Evolutionary conservation across 805 yeast genomes (phyloP).

Genomic region (Metschnikowia kunwiensis): DNA sequence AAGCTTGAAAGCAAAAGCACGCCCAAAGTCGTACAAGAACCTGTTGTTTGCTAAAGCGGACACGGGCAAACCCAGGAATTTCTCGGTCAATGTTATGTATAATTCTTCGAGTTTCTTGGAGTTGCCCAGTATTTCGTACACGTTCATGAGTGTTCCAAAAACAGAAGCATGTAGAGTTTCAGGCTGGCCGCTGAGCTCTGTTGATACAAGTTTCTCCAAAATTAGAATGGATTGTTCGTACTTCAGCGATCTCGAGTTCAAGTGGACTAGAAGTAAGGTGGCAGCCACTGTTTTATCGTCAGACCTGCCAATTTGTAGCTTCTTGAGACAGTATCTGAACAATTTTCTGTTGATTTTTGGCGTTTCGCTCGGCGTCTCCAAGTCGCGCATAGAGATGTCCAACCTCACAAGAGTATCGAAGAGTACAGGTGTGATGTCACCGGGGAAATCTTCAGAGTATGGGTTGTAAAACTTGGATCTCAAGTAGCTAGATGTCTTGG

Average conservation of each 20-base stretch:
- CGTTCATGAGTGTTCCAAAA: constrained; percentile 11
- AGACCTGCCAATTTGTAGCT: background rate
- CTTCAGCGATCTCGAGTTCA: constrained; percentile 21
- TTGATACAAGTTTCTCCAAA: constrained; percentile 13
- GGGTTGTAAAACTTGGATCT: constrained; percentile 18
- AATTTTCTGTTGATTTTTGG: constrained; percentile 22
- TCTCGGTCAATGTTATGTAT: constrained; percentile 4
- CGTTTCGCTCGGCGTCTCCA: constrained; percentile 17
- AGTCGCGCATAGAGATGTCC: constrained; percentile 27
- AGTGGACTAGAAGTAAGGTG: constrained; percentile 28
- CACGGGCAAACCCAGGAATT: constrained; percentile 6
- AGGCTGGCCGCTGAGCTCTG: constrained; percentile 9
- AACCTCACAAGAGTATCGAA: constrained; percentile 30
- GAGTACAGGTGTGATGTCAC: constrained; percentile 31
- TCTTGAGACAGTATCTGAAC: constrained; percentile 12
- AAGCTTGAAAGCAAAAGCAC: constrained; percentile 31
- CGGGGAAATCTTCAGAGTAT: constrained; percentile 24
- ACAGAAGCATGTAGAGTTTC: constrained; percentile 10
- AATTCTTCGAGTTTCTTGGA: constrained; percentile 4
- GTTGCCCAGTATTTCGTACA: constrained; percentile 10
- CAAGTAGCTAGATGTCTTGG: constrained; percentile 25
- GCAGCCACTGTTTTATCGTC: constrained; percentile 23
- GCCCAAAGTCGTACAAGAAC: constrained; percentile 26
- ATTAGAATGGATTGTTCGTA: constrained; percentile 25
- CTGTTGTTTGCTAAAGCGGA: constrained; percentile 13